Percentiles rank a stretch among this genome's conserved stretches.
These are phyloP conservation scores for Astraeus odoratus DNA, from an alignment of 768 basidiomycete genomes.

Conservation along the genomic window DNA sequence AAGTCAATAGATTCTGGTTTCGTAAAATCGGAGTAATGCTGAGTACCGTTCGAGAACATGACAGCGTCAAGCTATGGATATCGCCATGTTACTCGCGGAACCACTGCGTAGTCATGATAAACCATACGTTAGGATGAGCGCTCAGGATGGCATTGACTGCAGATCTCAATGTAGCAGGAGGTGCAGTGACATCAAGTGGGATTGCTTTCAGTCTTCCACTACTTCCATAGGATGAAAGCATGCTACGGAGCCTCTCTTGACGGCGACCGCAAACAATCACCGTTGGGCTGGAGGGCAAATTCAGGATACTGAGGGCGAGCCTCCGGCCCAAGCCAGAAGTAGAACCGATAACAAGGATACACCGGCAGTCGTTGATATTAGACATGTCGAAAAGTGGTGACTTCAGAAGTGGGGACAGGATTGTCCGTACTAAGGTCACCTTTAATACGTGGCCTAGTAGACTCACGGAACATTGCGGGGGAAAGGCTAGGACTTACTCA, in stretches of 20 bases:
- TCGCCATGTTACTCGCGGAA: background rate
- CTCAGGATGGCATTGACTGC: slow-evolving; percentile 34
- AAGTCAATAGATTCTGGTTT: slow-evolving; percentile 34
- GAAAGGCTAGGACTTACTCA: too few species aligned
- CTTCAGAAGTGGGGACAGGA: too few species aligned
- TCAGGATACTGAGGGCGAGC: slow-evolving; percentile 43
- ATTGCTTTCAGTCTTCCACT: slow-evolving; percentile 33
- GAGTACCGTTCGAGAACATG: slow-evolving; percentile 47
- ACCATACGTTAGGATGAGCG: slow-evolving; percentile 41
- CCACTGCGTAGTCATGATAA: background rate
- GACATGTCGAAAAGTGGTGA: slow-evolving; percentile 12
- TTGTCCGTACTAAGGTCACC: too few species aligned
- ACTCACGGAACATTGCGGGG: too few species aligned
- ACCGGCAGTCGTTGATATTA: slow-evolving; percentile 40
- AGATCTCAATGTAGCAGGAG: slow-evolving; percentile 30
- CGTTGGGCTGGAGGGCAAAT: slow-evolving; percentile 38
- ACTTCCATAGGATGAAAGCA: slow-evolving; percentile 23
- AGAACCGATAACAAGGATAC: slow-evolving; percentile 47
- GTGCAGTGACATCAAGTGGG: slow-evolving; percentile 37
- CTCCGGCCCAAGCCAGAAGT: slow-evolving; percentile 53
- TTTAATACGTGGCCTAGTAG: too few species aligned
- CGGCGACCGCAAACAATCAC: slow-evolving; percentile 48
- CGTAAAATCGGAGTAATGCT: slow-evolving; percentile 42
- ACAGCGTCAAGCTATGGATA: slow-evolving; percentile 46
- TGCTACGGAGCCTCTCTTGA: slow-evolving; percentile 43